Evolutionary conservation across 129 eudicot genomes (phyloP), one percentile per base, ranked within the genome.

Genomic region (Erigeron canadensis): DNA sequence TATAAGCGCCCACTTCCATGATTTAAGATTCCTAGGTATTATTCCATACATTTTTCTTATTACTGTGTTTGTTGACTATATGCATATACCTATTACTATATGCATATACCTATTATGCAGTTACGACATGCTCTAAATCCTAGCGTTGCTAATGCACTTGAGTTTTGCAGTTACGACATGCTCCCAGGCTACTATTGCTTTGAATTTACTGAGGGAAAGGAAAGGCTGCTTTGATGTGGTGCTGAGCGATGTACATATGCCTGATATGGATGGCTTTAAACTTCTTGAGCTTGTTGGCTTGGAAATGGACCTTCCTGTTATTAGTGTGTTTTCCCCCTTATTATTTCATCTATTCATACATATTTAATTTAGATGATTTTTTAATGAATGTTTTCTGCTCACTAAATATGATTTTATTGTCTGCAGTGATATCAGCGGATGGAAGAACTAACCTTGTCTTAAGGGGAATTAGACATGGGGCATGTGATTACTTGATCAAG

Each of bases 241-340:
- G 67, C 79, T 87, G 60, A 87, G 89, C 54, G 93, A 90, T 54
- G 91, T 87, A 10, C 91, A 90, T 79, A 90, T 87, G 91, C 95
- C 95, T 47, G 97, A 91, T 60, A 83, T 91, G 89, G 91, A 91
- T 56, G 95, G 95, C 28, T 91, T 91, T 76, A 91, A 87, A 50
- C 91, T 85, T 34, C 88, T 90, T 6, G 97, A 90, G 70, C 89
- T 82, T 5, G 91, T 87, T 69, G 95, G 95, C 40, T 55, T 90
- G 69, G 96, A 90, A 69, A 85, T 90, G 90, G 96, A 85, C 79
- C 86, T 90, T 62, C 97, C 97, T 56, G 95, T 90, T 45, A 87
- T 90, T 59, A 89, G 96, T 89, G 63, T 74, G 85, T 82, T 13
- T 12, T 46, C 55, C 67, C 51, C 16, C 18, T 38, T 67, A 40